Base-by-base conservation (phyloP, 2,329 filamentous ascomycete genomes). In the Fusarium udum region DNA sequence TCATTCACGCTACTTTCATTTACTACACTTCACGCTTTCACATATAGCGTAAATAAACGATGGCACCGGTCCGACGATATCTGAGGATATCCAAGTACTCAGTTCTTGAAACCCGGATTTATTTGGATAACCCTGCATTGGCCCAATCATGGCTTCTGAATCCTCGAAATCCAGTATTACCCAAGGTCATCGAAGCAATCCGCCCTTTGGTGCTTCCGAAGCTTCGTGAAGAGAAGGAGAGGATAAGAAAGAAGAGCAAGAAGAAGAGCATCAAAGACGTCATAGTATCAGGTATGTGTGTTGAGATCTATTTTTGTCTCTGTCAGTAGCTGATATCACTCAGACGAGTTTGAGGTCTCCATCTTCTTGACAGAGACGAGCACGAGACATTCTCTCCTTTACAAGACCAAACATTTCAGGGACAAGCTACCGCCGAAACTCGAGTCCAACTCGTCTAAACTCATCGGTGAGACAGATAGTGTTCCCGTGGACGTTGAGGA, bases 21-120 rank as follows among this genome's bases (percentile, higher is more conserved):
- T 49, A 68, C 26, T 45, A 28, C 46, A 53, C 20, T 36, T 53
- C 61, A 65, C 49, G 42, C 53, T 46, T 28, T 46, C 34, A 48
- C 32, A 18, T 40, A 28, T 14, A 53, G 11, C 31, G 28, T 32
- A 42, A 51, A 61, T 31, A 45, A 36, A 73, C 31, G 48, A 98
- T 98, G 95, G 92, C 95, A 18, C 95, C 95, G 16, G 90, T 97
- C 53, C 91, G 95, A 67, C 90, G 95, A 77, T 98, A 98, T 81
- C 87, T 98, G 62, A 91, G 95, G 59, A 97, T 98, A 77, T 95
- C 93, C 62, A 95, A 95, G 80, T 93, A 94, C 82, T 97, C 95
- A 9, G 95, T 98, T 37, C 88, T 99, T n/a, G 96, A 99, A 87
- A 95, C 94, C 73, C 95, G 95, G 74, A 96, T 99, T 75, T 98